Conservation (phyloP, 768 basidiomycete genomes). For the Suillus cothurnatus region DNA sequence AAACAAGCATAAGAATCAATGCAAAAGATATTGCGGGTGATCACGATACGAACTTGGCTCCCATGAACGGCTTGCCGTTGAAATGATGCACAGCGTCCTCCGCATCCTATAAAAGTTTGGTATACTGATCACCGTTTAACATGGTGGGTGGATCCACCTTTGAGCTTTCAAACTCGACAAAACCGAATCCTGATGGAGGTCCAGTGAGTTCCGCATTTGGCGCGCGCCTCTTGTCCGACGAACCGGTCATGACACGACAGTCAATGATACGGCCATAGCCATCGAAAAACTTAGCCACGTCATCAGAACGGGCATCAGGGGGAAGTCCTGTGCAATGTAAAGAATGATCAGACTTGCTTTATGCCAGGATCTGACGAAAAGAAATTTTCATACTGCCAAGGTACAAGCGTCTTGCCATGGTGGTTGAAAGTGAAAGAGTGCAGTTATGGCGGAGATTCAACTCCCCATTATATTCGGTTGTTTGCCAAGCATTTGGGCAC, state of each 20-base stretch:
- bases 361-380: constrained; percentile 9
- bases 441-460: constrained; percentile 35
- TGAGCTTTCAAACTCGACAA: constrained; percentile 91
- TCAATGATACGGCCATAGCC: constrained; percentile 88
- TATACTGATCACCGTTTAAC: constrained; percentile 8
- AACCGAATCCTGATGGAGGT: constrained; percentile 76
- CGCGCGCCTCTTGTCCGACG: constrained; percentile 29
- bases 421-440: constrained; percentile 35
- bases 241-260: constrained; percentile 94
- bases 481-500: constrained; percentile 28
- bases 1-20: not conserved
- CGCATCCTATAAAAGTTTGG: constrained; percentile 66
- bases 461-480: constrained; percentile 8
- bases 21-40: constrained; percentile 4
- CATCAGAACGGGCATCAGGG: constrained; percentile 78
- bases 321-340: constrained; percentile 62
- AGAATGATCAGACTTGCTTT: constrained; percentile 6
- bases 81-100: constrained; percentile 89
- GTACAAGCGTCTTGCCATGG: constrained; percentile 84
- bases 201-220: constrained; percentile 23
- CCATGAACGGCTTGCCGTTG: constrained; percentile 90
- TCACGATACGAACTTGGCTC: constrained; percentile 60
- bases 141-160: constrained; percentile 45
- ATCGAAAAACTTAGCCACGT: constrained; percentile 87
- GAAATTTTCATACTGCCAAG: constrained; percentile 66